These are phyloP conservation scores for Cryomyces antarcticus DNA, from an alignment of 495 filamentous ascomycete genomes.

Conservation along the genomic window DNA sequence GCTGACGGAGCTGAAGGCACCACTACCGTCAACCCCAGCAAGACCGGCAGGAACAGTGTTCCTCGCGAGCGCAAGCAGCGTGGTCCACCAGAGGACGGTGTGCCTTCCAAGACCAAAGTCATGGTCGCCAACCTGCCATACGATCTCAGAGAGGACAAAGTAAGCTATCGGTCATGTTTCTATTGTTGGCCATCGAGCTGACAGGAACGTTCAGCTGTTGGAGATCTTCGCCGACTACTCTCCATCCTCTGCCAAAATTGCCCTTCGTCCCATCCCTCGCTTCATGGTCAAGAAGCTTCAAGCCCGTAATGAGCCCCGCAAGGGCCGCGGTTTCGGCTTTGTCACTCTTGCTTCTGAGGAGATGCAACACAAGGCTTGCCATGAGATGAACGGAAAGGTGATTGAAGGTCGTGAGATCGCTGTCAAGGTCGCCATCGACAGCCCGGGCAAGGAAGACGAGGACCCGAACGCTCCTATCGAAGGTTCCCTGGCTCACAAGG, in stretches of 20 bases:
- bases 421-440: slow-evolving; percentile 98
- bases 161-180: slow-evolving; percentile 18
- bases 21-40: slow-evolving; percentile 17
- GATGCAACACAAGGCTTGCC: slow-evolving; percentile 85
- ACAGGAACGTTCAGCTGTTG: slow-evolving; percentile 50
- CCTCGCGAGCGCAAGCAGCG: slow-evolving; percentile 53
- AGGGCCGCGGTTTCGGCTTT: slow-evolving; percentile 97
- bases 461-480: slow-evolving; percentile 23
- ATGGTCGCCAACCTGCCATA: slow-evolving; percentile 99
- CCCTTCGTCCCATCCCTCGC: slow-evolving; percentile 89
- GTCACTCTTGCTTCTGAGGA: slow-evolving; percentile 91
- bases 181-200: slow-evolving; percentile 13
- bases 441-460: slow-evolving; percentile 94
- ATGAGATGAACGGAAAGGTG: slow-evolving; percentile 97
- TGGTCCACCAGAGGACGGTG: slow-evolving; percentile 90
- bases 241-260: slow-evolving; percentile 89
- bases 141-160: slow-evolving; percentile 93
- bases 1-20: slow-evolving; percentile 24
- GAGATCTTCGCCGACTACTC: slow-evolving; percentile 82
- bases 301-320: slow-evolving; percentile 90
- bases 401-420: slow-evolving; percentile 97
- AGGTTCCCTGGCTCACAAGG: slow-evolving; percentile 8
- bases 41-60: slow-evolving; percentile 25
- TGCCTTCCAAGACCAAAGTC: slow-evolving; percentile 98
- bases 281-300: slow-evolving; percentile 99